phyloP scores from a whole-genome alignment of 2,329 filamentous ascomycete genomes.

The Periconia macrospinosa region DNA sequence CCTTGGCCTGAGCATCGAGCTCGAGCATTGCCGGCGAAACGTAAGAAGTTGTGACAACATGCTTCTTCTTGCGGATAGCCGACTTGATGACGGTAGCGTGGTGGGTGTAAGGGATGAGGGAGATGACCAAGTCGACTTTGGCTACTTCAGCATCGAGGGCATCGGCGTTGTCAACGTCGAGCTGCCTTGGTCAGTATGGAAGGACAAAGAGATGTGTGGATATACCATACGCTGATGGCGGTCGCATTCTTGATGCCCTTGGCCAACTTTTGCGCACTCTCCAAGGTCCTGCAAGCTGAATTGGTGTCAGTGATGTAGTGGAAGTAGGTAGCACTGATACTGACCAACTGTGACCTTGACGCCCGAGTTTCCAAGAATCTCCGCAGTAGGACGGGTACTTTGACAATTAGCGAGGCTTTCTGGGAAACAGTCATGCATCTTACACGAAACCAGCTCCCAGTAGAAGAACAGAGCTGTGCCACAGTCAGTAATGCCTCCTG shows the following conservation, averaged over 20 bases:
- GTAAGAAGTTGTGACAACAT: conserved; percentile 95
- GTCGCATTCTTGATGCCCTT: conserved; percentile 69
- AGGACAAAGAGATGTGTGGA: not conserved
- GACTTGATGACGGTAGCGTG: conserved; percentile 82
- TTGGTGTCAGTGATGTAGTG: not conserved
- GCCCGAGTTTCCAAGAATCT: conserved; percentile 60
- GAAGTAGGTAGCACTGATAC: conserved; percentile 8
- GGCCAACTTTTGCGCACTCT: conserved; percentile 73
- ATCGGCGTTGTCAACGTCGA: conserved; percentile 77
- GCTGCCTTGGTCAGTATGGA: conserved; percentile 47
- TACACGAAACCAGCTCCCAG: conserved; percentile 46
- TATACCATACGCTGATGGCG: conserved; percentile 59
- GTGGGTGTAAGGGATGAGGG: conserved; percentile 75
- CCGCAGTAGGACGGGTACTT: conserved; percentile 58
- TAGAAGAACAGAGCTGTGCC: conserved; percentile 38
- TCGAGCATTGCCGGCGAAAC: conserved; percentile 91
- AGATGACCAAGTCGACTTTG: conserved; percentile 73
- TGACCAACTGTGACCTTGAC: conserved; percentile 61
- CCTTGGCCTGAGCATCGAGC: conserved; percentile 80
- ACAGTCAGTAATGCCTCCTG: conserved; percentile 16
- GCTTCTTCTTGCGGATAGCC: conserved; percentile 89
- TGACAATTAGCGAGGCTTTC: conserved; percentile 11
- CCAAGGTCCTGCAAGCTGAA: conserved; percentile 78
- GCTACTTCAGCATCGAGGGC: conserved; percentile 80
- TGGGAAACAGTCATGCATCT: conserved; percentile 7